phyloP scores from a whole-genome alignment of 2,329 filamentous ascomycete genomes.

The Arthrobotrys megalospora region DNA sequence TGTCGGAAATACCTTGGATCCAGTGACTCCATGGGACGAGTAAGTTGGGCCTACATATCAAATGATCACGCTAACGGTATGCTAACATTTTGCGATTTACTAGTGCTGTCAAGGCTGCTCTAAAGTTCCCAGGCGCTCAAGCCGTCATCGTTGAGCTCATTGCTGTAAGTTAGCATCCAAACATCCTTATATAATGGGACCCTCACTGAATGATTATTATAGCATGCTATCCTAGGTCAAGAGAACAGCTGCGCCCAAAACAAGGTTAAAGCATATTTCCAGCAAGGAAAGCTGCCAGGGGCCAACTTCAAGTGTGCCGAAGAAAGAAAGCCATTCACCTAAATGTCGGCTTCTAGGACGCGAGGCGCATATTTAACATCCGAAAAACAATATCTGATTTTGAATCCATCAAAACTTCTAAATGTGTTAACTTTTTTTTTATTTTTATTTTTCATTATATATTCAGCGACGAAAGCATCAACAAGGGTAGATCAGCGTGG shows the following conservation, averaged over 20 bases:
- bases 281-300: slow-evolving; percentile 33
- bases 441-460: too few species aligned
- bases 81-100: not conserved
- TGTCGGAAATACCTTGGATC: slow-evolving; percentile 48
- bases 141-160: slow-evolving; percentile 28
- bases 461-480: not conserved
- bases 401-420: too few species aligned
- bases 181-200: too few species aligned
- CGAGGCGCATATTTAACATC: too few species aligned
- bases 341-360: not conserved
- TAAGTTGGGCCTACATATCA: slow-evolving; percentile 9
- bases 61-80: too few species aligned
- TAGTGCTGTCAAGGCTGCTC: slow-evolving; percentile 42
- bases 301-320: slow-evolving; percentile 18
- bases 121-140: slow-evolving; percentile 33
- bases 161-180: slow-evolving; percentile 18
- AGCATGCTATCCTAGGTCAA: slow-evolving; percentile 20
- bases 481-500: not conserved
- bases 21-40: slow-evolving; percentile 50
- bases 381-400: too few species aligned
- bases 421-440: too few species aligned
- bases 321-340: slow-evolving; percentile 28
- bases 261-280: slow-evolving; percentile 19
- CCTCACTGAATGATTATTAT: not conserved
- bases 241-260: slow-evolving; percentile 13